Evolutionary conservation across 805 yeast genomes (phyloP), one percentile per base, ranked within the genome.

Genomic region (Nakazawaea ernobii): DNA sequence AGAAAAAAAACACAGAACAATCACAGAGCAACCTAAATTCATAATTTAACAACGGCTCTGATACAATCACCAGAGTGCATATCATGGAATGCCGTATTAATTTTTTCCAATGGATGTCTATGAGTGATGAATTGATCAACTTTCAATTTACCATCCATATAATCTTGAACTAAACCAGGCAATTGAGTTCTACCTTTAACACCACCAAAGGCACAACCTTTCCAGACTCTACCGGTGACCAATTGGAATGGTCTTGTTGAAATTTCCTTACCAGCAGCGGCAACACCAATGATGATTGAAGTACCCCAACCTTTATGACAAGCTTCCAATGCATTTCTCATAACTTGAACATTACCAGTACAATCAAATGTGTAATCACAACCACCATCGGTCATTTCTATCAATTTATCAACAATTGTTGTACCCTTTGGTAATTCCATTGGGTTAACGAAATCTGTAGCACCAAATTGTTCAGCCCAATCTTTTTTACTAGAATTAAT

Each of bases 221-320:
- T 86, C 98, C 99, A 92, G 45, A 87, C 96, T 72, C 99, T 84
- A 59, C 99, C 99, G 37, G 98, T 94, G 55, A 94, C 98, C 68
- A 94, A 80, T 75, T 92, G 98, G 87, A 94, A 94, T 52, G 99
- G 99, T 71, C 98, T 82, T 42, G 98, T 94, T 49, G 96, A 70
- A 54, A 95, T 91, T 72, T 94, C 98, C 70, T 90, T 77, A 55
- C 99, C 99, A 36, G 97, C 96, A 56, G 97, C 96, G 42, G 99
- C 99, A 57, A 94, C 99, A 67, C 99, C 99, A 63, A 94, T 94
- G 60, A 94, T 75, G 58, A 92, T 78, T 20, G 97, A 89, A 63
- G 84, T 81, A 69, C 99, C 99, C 97, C 99, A 94, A 55, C 99
- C 99, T 71, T 91, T 92, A 74, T 94, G 98, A 67, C 97, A 90